A percentile compares a stretch with the other conserved stretches of the same genome.
Evolutionary conservation across 495 filamentous ascomycete genomes (phyloP).

Genomic region (Bathelium albidoporum): DNA sequence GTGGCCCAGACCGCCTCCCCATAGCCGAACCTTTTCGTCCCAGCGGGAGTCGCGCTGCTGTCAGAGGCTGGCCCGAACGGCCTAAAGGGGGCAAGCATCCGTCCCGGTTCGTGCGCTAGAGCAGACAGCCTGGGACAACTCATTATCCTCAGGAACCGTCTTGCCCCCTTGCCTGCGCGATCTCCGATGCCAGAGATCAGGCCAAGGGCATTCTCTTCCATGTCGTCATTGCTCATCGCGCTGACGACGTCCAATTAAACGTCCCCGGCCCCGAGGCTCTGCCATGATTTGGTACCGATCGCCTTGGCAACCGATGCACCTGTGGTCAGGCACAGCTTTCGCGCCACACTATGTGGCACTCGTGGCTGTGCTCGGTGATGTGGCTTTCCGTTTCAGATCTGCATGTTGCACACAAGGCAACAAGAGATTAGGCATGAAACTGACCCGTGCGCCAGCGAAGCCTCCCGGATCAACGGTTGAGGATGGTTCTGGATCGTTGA

Average conservation of each 20-base stretch:
- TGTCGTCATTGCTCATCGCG: neutral
- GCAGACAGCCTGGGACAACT: neutral
- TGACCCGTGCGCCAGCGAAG: too few species aligned
- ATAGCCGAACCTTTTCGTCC: neutral
- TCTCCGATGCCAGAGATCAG: neutral
- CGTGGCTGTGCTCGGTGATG: neutral
- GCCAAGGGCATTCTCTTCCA: neutral
- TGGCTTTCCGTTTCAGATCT: neutral
- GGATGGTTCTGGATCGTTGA: too few species aligned
- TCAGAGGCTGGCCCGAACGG: neutral
- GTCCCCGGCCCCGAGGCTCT: neutral
- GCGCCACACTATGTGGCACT: neutral
- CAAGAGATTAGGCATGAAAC: too few species aligned
- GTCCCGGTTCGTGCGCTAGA: neutral
- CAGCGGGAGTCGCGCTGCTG: neutral
- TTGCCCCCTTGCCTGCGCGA: neutral
- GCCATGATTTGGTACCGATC: neutral
- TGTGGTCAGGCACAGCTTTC: neutral
- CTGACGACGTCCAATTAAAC: neutral
- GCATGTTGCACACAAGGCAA: neutral
- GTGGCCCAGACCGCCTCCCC: neutral
- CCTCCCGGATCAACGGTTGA: too few species aligned
- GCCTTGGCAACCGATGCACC: neutral
- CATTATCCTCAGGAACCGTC: conserved; percentile 2
- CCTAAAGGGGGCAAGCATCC: neutral